phyloP scores from a whole-genome alignment of 2,329 filamentous ascomycete genomes.

The Fusarium xylarioides region DNA sequence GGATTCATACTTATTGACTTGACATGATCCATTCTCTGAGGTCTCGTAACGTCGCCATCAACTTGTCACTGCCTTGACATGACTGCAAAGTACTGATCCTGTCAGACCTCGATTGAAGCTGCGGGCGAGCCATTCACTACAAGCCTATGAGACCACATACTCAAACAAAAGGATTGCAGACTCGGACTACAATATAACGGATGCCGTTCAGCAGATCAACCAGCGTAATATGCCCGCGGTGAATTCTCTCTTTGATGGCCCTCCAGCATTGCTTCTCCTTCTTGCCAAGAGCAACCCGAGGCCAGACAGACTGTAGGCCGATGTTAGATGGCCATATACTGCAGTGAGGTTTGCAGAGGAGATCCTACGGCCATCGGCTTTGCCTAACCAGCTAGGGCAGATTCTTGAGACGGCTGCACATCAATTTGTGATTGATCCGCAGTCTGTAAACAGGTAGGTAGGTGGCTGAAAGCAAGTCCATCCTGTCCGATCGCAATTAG shows the following conservation, averaged over 20 bases:
- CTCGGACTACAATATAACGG: accelerated
- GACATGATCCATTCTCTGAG: accelerated
- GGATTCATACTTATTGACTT: accelerated
- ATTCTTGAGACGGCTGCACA: background rate
- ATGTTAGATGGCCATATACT: background rate
- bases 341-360: accelerated
- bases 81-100: accelerated
- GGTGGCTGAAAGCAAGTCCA: background rate
- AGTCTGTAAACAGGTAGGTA: background rate
- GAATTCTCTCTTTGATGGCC: background rate
- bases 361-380: accelerated
- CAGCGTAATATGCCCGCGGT: no score
- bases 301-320: background rate
- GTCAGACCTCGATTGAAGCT: background rate
- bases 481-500: background rate
- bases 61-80: accelerated
- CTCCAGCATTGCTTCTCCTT: background rate
- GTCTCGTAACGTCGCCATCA: accelerated
- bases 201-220: accelerated
- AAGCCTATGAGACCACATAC: background rate
- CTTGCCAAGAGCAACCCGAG: background rate
- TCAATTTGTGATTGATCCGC: background rate
- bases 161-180: accelerated
- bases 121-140: background rate
- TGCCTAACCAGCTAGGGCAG: accelerated